These are phyloP conservation scores for Cryptococcus wingfieldii DNA, from an alignment of 1,284 basidiomycete species.

Conservation along the genomic window DNA sequence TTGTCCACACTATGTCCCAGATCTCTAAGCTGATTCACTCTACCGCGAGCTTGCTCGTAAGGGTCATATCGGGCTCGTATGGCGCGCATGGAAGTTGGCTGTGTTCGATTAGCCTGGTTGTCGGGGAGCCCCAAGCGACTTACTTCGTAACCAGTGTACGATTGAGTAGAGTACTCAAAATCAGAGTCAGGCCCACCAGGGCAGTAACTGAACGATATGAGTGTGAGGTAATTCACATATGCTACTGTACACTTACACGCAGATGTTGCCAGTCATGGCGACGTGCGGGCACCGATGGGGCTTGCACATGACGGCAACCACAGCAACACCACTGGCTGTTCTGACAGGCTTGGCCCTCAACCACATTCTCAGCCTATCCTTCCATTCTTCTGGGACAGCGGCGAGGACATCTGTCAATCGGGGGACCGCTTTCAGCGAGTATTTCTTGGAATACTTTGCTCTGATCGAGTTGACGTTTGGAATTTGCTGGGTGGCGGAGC, in stretches of 20 bases:
- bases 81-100: conserved; percentile 96
- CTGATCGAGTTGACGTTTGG: conserved; percentile 82
- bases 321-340: conserved; percentile 96
- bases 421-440: conserved; percentile 79
- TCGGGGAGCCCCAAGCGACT: conserved; percentile 1
- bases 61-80: conserved; percentile 98
- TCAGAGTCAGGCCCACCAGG: conserved; percentile 99
- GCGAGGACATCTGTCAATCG: conserved; percentile 96
- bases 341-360: conserved; percentile 91
- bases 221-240: not conserved
- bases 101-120: not conserved
- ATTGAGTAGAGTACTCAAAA: conserved; percentile 99
- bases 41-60: conserved; percentile 92
- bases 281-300: conserved; percentile 99
- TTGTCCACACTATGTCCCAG: conserved; percentile 97
- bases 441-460: conserved; percentile 83
- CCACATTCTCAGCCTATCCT: conserved; percentile 83
- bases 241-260: conserved; percentile 64
- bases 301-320: conserved; percentile 99
- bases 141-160: conserved; percentile 87
- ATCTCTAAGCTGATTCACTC: conserved; percentile 91
- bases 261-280: conserved; percentile 99
- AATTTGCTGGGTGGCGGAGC: conserved; percentile 21
- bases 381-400: conserved; percentile 95
- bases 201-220: conserved; percentile 67